Percentiles rank a stretch among this genome's conserved stretches.
Evolutionary conservation across 2,329 filamentous ascomycete genomes (phyloP).

Genomic region (Daldinia eschscholtzii): DNA sequence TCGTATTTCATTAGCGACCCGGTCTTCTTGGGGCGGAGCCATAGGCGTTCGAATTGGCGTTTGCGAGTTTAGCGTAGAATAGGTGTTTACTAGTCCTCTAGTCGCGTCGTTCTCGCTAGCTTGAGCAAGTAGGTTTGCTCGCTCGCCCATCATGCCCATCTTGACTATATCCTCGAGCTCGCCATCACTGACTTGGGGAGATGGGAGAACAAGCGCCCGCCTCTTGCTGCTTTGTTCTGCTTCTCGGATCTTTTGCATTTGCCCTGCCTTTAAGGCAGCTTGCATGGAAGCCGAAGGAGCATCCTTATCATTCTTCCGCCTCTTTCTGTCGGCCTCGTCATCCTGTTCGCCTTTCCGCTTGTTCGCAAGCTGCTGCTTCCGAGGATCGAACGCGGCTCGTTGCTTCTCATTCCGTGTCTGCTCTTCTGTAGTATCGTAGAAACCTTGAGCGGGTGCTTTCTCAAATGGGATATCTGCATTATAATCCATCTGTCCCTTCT

Average conservation of each 20-base stretch:
- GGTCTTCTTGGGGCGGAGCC: slow-evolving; percentile 92
- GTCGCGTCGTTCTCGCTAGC: slow-evolving; percentile 88
- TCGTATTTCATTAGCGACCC: slow-evolving; percentile 94
- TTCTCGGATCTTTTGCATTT: slow-evolving; percentile 94
- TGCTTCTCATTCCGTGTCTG: slow-evolving; percentile 83
- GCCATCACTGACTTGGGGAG: slow-evolving; percentile 90
- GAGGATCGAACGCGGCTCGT: slow-evolving; percentile 87
- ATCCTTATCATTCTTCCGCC: slow-evolving; percentile 89
- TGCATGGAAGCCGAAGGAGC: slow-evolving; percentile 82
- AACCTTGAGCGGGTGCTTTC: slow-evolving; percentile 87
- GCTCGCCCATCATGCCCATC: slow-evolving; percentile 94
- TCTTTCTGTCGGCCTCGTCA: slow-evolving; percentile 84
- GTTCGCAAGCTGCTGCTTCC: slow-evolving; percentile 88
- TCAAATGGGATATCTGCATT: slow-evolving; percentile 99
- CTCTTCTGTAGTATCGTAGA: slow-evolving; percentile 94
- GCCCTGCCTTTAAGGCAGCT: slow-evolving; percentile 91
- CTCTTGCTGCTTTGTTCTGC: slow-evolving; percentile 97
- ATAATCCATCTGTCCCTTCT: slow-evolving; percentile 99
- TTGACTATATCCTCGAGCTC: slow-evolving; percentile 99
- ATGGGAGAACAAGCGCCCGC: slow-evolving; percentile 82
- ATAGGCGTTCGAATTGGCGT: slow-evolving; percentile 93
- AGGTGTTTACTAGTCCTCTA: slow-evolving; percentile 87
- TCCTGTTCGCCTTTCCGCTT: slow-evolving; percentile 94
- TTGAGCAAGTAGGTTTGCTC: slow-evolving; percentile 79
- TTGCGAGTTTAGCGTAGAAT: slow-evolving; percentile 81